Evolutionary conservation across 352 stramenopile species (phyloP).

Genomic region (Halophytophthora polymorphica): DNA sequence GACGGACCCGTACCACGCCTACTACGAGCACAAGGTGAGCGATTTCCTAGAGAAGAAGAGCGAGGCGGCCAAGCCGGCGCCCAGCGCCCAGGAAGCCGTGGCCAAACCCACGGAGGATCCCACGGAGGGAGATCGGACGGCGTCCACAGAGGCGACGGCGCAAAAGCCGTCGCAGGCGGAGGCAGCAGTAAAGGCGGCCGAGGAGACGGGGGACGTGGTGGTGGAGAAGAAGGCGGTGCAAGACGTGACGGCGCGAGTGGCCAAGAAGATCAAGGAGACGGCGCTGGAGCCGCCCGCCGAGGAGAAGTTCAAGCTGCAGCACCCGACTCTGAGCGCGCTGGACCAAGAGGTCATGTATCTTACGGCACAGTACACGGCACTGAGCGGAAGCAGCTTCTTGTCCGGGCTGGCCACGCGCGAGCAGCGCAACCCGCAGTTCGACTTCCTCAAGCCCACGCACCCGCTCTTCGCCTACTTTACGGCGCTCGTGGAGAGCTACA

Average conservation of each 20-base stretch:
- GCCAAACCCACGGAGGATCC: conserved; percentile 21
- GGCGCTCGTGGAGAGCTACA: conserved; percentile 96
- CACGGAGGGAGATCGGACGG: conserved; percentile 19
- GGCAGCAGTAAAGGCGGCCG: conserved; percentile 21
- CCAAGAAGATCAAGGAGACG: conserved; percentile 92
- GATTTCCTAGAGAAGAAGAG: conserved; percentile 67
- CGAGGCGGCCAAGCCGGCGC: no score
- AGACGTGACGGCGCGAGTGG: conserved; percentile 73
- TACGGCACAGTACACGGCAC: conserved; percentile 96
- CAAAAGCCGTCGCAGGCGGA: conserved; percentile 22
- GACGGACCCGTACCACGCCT: conserved; percentile 96
- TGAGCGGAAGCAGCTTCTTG: conserved; percentile 95
- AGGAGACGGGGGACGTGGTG: conserved; percentile 45
- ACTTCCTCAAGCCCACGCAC: conserved; percentile 98
- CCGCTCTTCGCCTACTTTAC: conserved; percentile 98
- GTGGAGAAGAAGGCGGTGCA: conserved; percentile 86
- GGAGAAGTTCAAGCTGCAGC: conserved; percentile 85
- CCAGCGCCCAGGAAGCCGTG: not conserved
- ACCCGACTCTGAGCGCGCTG: conserved; percentile 86
- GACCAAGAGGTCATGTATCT: conserved; percentile 98
- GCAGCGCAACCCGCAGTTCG: conserved; percentile 96
- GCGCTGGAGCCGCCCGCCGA: conserved; percentile 56
- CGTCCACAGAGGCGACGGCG: conserved; percentile 5
- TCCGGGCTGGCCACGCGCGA: conserved; percentile 92
- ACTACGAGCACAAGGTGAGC: conserved; percentile 97